phyloP scores from a whole-genome alignment of 2,329 filamentous ascomycete genomes.

The Fusarium decemcellulare region DNA sequence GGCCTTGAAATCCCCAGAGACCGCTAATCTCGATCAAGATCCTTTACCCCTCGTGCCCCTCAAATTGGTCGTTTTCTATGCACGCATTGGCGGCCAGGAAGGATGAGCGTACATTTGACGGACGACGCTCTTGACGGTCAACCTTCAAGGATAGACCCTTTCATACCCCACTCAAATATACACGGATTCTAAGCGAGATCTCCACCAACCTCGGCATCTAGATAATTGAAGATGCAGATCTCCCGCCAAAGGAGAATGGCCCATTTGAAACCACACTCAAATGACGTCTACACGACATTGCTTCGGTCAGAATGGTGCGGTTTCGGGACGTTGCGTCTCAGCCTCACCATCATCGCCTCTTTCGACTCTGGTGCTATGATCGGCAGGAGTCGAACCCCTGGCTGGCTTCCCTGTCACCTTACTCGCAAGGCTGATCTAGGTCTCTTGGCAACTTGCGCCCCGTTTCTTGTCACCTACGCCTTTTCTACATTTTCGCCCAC shows the following conservation, averaged over 20 bases:
- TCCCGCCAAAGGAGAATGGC: constrained; percentile 16
- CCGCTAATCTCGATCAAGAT: constrained; percentile 24
- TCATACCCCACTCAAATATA: constrained; percentile 1
- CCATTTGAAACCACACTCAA: constrained; percentile 14
- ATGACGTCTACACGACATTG: constrained; percentile 13
- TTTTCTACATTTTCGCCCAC: constrained; percentile 14
- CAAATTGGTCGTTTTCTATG: constrained; percentile 11
- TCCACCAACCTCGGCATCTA: constrained; percentile 37
- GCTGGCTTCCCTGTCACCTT: constrained; percentile 2
- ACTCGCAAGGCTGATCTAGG: constrained; percentile 12
- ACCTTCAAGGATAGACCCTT: constrained; percentile 20
- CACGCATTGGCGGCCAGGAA: background rate
- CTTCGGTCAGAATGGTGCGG: constrained; percentile 13
- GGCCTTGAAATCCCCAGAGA: constrained; percentile 6
- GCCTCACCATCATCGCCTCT: constrained; percentile 2
- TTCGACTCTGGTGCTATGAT: background rate
- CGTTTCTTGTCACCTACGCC: constrained; percentile 30
- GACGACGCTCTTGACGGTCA: background rate
- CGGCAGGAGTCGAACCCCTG: constrained; percentile 6
- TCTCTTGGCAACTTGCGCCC: constrained; percentile 18
- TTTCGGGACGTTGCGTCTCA: constrained; percentile 8
- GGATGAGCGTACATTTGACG: background rate
- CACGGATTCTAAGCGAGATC: constrained; percentile 12
- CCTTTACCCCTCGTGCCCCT: constrained; percentile 6
- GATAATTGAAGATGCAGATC: constrained; percentile 25